These are phyloP conservation scores for Insectozyma bohioensis DNA, from an alignment of 1,139 yeast species.

Conservation along the genomic window DNA sequence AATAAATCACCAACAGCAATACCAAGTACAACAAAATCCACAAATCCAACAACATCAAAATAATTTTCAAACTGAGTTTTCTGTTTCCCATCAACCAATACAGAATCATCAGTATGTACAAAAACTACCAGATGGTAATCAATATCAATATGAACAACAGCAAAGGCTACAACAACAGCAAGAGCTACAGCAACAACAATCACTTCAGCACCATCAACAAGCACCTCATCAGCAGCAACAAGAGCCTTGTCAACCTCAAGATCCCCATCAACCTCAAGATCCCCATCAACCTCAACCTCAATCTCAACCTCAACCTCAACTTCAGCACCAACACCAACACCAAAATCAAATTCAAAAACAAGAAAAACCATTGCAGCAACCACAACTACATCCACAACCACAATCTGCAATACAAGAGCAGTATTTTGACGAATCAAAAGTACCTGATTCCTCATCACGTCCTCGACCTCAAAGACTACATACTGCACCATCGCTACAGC, in stretches of 20 bases:
- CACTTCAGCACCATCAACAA: background rate
- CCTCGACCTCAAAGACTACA: constrained; percentile 5
- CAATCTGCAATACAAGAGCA: too few species aligned
- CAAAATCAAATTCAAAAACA: background rate
- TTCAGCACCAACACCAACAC: too few species aligned
- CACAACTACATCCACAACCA: constrained; percentile 1
- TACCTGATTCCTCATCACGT: constrained; percentile 1
- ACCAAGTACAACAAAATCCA: constrained; percentile 1
- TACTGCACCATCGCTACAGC: constrained; percentile 4
- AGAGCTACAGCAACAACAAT: constrained; percentile 6
- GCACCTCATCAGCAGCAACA: background rate
- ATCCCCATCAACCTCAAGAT: background rate
- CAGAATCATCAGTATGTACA: constrained; percentile 1
- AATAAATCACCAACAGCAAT: constrained; percentile 2
- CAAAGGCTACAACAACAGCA: background rate
- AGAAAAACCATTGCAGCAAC: constrained; percentile 3
- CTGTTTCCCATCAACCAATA: background rate
- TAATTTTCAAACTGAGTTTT: background rate
- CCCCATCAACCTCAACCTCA: background rate
- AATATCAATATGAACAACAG: constrained; percentile 1
- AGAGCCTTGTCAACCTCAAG: background rate
- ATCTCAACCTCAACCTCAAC: background rate
- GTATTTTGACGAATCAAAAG: background rate
- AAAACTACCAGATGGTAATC: constrained; percentile 1
- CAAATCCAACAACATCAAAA: background rate